Evolutionary conservation across 2,329 filamentous ascomycete species (phyloP).

Genomic region (Fusarium solani-melongenae): DNA sequence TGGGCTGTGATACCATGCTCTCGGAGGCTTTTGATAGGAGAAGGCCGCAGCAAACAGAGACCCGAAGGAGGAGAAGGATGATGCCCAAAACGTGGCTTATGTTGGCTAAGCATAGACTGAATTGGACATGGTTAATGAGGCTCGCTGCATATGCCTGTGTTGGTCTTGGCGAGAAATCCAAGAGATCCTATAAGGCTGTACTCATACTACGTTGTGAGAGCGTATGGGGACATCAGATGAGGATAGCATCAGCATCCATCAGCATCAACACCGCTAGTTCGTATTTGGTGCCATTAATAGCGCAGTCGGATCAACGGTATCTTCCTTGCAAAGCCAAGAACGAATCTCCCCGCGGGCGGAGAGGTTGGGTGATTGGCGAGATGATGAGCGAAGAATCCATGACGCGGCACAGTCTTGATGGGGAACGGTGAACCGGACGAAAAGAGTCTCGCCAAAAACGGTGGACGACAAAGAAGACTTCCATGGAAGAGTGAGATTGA

Average conservation of each 20-base stretch:
- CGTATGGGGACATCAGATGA: background rate
- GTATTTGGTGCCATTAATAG: constrained; percentile 4
- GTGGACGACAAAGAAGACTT: background rate
- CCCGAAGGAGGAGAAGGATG: background rate
- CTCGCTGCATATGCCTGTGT: background rate
- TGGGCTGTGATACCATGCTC: constrained; percentile 30
- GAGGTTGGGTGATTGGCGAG: constrained; percentile 21
- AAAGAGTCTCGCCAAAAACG: background rate
- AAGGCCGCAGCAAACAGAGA: background rate
- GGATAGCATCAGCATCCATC: background rate
- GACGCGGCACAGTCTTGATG: constrained; percentile 15
- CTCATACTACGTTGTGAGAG: background rate
- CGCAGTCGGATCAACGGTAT: constrained; percentile 5
- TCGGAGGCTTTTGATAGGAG: constrained; percentile 5
- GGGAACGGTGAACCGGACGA: constrained; percentile 11
- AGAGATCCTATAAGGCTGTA: background rate
- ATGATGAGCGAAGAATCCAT: constrained; percentile 21
- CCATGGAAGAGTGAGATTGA: constrained; percentile 1
- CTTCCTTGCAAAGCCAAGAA: constrained; percentile 12
- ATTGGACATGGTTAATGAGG: background rate
- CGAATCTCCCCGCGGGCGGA: constrained; percentile 4
- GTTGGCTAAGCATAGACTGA: background rate
- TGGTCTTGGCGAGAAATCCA: background rate
- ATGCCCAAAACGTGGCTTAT: background rate
- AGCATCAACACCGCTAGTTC: background rate